Evolutionary conservation across 176 grass and related monocot genomes (phyloP).

Genomic region (Zoysia pacifica): DNA sequence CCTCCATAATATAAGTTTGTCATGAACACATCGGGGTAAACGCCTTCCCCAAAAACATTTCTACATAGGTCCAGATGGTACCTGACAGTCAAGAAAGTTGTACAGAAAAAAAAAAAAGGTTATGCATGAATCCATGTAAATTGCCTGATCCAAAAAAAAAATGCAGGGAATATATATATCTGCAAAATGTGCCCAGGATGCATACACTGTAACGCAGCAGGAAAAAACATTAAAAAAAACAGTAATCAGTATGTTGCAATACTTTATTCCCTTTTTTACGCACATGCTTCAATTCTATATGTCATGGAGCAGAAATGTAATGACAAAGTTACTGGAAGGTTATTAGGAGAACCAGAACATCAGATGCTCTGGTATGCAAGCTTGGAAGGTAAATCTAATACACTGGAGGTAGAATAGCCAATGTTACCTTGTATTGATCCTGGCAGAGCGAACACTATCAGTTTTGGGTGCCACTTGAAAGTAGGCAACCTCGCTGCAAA

Average conservation of each 20-base stretch:
- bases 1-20: constrained; percentile 96
- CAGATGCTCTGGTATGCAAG: neutral
- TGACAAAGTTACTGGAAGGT: neutral
- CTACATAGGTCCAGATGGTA: constrained; percentile 95
- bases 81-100: constrained; percentile 45
- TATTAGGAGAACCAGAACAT: neutral
- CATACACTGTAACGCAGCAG: neutral
- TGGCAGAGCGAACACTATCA: constrained; percentile 77
- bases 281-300: neutral
- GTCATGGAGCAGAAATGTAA: neutral
- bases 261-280: neutral
- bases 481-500: constrained; percentile 95
- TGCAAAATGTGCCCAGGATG: neutral
- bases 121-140: neutral
- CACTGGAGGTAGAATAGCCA: neutral
- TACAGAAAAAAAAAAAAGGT: neutral
- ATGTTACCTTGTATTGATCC: constrained; percentile 65
- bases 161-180: neutral
- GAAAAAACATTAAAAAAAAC: constrained; percentile 2
- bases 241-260: neutral
- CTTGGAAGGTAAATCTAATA: constrained; percentile 4
- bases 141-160: neutral
- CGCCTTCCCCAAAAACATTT: constrained; percentile 85
- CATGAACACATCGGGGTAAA: constrained; percentile 88
- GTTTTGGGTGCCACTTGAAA: constrained; percentile 92